Evolutionary conservation across 345 rosid species (phyloP), one percentile per base, ranked within the genome.

Genomic region (Brassica rapa): DNA sequence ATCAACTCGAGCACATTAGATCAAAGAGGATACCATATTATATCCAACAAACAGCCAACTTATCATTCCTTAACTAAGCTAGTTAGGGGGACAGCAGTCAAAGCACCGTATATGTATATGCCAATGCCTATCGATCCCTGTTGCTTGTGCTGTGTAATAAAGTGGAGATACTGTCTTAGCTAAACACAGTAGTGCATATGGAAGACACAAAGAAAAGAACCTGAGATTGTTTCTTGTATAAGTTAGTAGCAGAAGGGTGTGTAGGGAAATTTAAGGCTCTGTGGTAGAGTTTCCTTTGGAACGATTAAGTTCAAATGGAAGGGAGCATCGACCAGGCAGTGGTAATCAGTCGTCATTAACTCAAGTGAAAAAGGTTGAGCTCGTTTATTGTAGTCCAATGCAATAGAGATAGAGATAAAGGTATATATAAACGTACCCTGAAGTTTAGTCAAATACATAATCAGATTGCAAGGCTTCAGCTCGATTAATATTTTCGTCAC

Each of bases 311-410:
- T 23, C 88, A 66, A 83, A 84, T 21, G 89, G 61, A 78, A 87
- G 81, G 49, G 98, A 90, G 76, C 98, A 94, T 23, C 95, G 87
- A 8, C 88, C 94, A 0, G 98, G 98, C 1, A 93, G 94, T 6
- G 89, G 84, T 37, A 89, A 80, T 8, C 98, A 96, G 0, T 76
- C 81, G 79, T 93, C 96, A 71, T 89, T 91, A 66, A 35, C 41
- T 30, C 41, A 37, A 37, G 41, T 37, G 41, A 8, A 30, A 30
- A 37, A 37, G 3, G 8, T 37, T 37, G 41, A 37, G 3, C 41
- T 37, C 10, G 0, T 41, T 9, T 10, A 41, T 41, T 41, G 14
- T 41, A 41, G 49, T 41, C 4, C 14, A 41, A 2, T 9, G 49
- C 49, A 3, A 10, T 10, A 43, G 53, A 43, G 15, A 43, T 43